These are phyloP conservation scores for Leptographium galeiforme DNA, from an alignment of 2,329 filamentous ascomycete genomes.

Conservation along the genomic window DNA sequence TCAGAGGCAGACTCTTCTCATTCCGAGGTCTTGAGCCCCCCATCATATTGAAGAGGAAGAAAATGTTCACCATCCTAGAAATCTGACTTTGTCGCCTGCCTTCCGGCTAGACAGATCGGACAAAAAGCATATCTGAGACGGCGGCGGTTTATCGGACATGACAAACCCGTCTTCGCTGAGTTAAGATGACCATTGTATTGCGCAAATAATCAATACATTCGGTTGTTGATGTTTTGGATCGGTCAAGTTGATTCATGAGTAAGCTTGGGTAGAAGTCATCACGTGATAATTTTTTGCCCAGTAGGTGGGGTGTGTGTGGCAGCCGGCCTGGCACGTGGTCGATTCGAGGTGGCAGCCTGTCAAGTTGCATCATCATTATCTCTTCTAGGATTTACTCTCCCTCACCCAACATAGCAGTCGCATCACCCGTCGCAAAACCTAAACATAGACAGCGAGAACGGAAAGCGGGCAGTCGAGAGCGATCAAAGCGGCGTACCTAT, in stretches of 20 bases:
- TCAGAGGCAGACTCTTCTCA: no score
- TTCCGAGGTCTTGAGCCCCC: no score
- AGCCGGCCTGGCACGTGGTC: not conserved
- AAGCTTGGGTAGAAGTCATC: not conserved
- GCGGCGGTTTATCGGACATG: slow-evolving; percentile 47
- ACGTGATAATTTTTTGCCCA: not conserved
- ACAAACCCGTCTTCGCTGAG: not conserved
- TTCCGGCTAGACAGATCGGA: slow-evolving; percentile 38
- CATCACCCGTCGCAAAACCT: no score
- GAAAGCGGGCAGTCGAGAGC: no score
- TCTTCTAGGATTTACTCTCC: not conserved
- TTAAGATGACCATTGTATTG: no score
- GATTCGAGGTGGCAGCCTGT: slow-evolving; percentile 1
- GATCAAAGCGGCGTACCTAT: no score
- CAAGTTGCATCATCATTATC: slow-evolving; percentile 4
- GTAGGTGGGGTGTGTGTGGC: not conserved
- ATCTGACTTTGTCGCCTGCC: slow-evolving; percentile 69
- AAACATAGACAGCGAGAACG: no score
- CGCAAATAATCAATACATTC: no score
- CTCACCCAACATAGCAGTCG: no score
- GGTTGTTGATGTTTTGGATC: not conserved
- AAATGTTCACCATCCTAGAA: slow-evolving; percentile 71
- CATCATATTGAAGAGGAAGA: not conserved
- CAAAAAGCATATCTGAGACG: slow-evolving; percentile 53
- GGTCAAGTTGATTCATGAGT: no score